Percentiles rank a stretch among this genome's conserved stretches.
These are phyloP conservation scores for Thalassiosira mediterranea DNA, from an alignment of 352 stramenopile genomes.

Conservation along the genomic window DNA sequence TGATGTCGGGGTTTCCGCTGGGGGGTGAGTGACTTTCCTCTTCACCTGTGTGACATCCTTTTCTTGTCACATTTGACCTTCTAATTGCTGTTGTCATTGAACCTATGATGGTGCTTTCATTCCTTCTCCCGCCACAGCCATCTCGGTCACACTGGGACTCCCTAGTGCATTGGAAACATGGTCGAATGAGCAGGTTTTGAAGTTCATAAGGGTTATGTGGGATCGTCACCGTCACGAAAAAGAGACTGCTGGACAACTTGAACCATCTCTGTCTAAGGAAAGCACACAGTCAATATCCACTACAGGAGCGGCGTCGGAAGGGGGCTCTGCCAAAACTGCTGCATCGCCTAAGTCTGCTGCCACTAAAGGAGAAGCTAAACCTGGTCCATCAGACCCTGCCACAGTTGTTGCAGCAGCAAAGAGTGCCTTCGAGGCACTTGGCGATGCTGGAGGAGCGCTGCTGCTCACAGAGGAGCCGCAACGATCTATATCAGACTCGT, in stretches of 20 bases:
- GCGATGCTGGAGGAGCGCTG: slow-evolving; percentile 61
- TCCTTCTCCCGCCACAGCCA: too few relatives aligned
- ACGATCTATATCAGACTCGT: slow-evolving; percentile 58
- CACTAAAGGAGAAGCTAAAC: slow-evolving; percentile 19
- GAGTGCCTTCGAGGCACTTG: slow-evolving; percentile 69
- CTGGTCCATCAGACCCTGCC: slow-evolving; percentile 66
- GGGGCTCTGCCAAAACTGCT: not conserved
- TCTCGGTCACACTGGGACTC: slow-evolving; percentile 75
- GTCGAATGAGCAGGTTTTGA: slow-evolving; percentile 80
- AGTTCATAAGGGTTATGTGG: slow-evolving; percentile 83
- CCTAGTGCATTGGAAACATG: slow-evolving; percentile 73
- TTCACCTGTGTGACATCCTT: slow-evolving; percentile 13
- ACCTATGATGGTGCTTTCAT: too few relatives aligned
- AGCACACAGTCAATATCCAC: slow-evolving; percentile 26
- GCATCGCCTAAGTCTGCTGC: not conserved
- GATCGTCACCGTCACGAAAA: slow-evolving; percentile 54
- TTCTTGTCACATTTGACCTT: not conserved
- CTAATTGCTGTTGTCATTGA: not conserved
- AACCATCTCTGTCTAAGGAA: slow-evolving; percentile 20
- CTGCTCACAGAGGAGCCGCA: slow-evolving; percentile 49
- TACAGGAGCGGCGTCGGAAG: slow-evolving; percentile 1
- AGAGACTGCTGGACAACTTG: slow-evolving; percentile 7
- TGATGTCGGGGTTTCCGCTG: slow-evolving; percentile 76
- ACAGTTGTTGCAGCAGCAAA: slow-evolving; percentile 75
- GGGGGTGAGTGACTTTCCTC: slow-evolving; percentile 18